Evolutionary conservation across 192 early-diverging fungal species (phyloP).

Genomic region (Coemansia reversa): DNA sequence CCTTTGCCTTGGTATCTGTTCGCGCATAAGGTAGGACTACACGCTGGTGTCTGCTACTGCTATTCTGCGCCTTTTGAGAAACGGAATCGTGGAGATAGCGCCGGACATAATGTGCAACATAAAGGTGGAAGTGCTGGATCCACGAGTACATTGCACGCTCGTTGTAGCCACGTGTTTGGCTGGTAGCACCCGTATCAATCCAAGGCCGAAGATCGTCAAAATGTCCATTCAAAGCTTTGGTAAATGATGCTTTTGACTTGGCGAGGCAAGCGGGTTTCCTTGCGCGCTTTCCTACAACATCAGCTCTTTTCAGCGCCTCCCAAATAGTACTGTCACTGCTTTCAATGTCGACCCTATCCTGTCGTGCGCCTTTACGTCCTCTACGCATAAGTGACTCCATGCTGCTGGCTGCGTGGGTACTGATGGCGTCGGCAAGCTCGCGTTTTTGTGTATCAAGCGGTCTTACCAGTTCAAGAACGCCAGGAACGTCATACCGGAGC

Average conservation of each 20-base stretch:
- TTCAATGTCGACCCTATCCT: not conserved
- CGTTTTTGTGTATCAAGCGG: too few relatives aligned
- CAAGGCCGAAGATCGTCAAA: not conserved
- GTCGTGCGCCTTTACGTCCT: not conserved
- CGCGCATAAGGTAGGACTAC: not conserved
- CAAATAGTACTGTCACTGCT: not conserved
- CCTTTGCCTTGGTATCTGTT: too few relatives aligned
- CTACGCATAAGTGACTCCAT: not conserved
- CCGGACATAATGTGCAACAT: too few relatives aligned
- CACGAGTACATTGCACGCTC: not conserved
- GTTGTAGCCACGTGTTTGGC: not conserved
- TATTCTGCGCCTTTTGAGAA: too few relatives aligned
- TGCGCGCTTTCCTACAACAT: not conserved
- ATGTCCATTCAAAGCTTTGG: not conserved
- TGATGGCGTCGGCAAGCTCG: too few relatives aligned
- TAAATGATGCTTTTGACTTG: not conserved
- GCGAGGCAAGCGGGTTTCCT: not conserved
- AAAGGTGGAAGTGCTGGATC: not conserved
- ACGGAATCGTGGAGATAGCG: too few relatives aligned
- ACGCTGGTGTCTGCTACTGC: not conserved
- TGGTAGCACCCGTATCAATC: not conserved
- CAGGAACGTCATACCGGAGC: too few relatives aligned
- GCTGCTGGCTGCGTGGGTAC: not conserved
- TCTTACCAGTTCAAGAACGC: too few relatives aligned
- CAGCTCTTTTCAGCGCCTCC: not conserved